Base-by-base conservation (phyloP, 1,284 basidiomycete genomes). In the Ustilago bromivora region DNA sequence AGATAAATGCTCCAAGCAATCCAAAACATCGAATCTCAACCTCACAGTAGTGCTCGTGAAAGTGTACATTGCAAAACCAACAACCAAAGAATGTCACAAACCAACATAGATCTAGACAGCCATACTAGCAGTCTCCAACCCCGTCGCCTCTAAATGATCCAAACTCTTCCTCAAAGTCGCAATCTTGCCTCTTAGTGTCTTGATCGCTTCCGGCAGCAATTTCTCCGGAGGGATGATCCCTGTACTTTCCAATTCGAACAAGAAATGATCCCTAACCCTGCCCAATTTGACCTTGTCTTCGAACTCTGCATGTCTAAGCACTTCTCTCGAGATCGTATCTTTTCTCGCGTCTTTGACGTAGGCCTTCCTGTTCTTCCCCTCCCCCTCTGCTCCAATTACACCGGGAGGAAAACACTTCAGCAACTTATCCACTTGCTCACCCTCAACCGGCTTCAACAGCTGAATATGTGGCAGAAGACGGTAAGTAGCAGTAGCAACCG, bases 261-360 rank as follows among this genome's bases (percentile, higher is more conserved):
- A 90, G 87, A 98, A 99, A 88, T 93, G 93, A 88, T 99, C 96
- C 61, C 95, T 89, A 58, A 98, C 91, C 11, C 97, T 89, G 56
- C 92, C 91, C 52, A 99, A 89, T 85, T 94, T 90, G 15, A 97
- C 94, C 68, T 90, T 91, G 57, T 91, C 94, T 59, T 92, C 90
- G 80, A 99, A 98, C 86, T 99, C 96, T 1, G 92, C 91, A 87
- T 98, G 93, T 67, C 96, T 90, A 54, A 98, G 89, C 1, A 96
- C 96, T 86, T 99, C 96, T 55, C 97, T 89, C 79, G 92, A 94
- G 82, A 99, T 94, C 1, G 92, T 94, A 86, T 99, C 97, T 70
- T 92, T 92, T 35, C 96, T 89, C 28, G 90, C 86, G 19, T 95
- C 90, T 31, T 90, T 88, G 28, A 90, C 87, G 51, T 89, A 87